These are phyloP conservation scores for Metschnikowia continentalis DNA, from an alignment of 805 yeast species.

Conservation along the genomic window DNA sequence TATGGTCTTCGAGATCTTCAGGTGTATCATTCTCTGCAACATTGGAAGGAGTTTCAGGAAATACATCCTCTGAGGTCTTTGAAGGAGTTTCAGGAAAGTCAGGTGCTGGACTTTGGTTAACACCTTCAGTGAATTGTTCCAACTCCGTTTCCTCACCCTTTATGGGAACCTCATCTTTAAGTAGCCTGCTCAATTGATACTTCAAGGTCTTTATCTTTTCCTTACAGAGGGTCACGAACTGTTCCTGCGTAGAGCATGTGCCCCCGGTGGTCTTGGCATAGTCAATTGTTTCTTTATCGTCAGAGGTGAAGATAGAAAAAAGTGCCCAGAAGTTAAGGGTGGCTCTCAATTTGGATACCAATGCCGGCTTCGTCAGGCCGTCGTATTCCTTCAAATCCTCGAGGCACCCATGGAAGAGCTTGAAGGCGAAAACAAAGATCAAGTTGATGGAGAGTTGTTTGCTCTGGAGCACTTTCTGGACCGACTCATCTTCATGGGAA, in stretches of 20 bases:
- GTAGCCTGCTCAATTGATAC: conserved; percentile 33
- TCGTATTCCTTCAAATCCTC: conserved; percentile 44
- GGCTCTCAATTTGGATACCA: conserved; percentile 52
- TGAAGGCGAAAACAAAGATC: conserved; percentile 45
- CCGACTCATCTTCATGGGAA: conserved; percentile 34
- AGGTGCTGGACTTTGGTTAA: not conserved
- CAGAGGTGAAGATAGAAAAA: conserved; percentile 31
- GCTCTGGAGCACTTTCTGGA: conserved; percentile 52
- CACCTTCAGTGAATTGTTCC: conserved; percentile 10
- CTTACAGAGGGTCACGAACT: conserved; percentile 43
- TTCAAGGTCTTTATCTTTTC: conserved; percentile 51
- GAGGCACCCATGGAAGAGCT: conserved; percentile 44
- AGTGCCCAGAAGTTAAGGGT: conserved; percentile 51
- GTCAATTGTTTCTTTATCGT: conserved; percentile 24
- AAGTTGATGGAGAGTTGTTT: conserved; percentile 43
- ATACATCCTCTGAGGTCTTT: not conserved
- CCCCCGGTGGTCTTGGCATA: conserved; percentile 53
- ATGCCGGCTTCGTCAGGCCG: conserved; percentile 36
- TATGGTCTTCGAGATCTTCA: not conserved
- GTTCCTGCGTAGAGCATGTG: conserved; percentile 58
- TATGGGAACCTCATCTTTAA: conserved; percentile 33
- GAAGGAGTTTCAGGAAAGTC: not conserved
- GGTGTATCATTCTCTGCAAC: not conserved
- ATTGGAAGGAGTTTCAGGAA: not conserved
- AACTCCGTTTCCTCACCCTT: conserved; percentile 28